phyloP scores from a whole-genome alignment of 2,329 filamentous ascomycete genomes.

The Penicillium palitans region DNA sequence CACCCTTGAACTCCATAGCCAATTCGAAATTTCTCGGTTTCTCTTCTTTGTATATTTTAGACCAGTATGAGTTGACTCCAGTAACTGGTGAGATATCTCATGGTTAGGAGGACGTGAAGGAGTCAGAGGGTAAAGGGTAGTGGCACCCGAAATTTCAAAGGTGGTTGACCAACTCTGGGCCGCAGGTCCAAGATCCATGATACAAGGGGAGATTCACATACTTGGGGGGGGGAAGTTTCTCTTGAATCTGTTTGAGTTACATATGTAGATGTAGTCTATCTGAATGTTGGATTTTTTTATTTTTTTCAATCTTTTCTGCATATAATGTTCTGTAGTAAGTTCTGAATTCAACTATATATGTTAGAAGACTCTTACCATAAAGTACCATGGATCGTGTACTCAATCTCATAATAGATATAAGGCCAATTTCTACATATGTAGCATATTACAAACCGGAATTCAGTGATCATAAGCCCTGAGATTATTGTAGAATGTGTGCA shows the following conservation, averaged over 20 bases:
- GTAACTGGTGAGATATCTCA: not conserved
- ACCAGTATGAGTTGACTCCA: not conserved
- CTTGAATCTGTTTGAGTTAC: not conserved
- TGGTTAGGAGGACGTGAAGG: not conserved
- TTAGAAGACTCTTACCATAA: not conserved
- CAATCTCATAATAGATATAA: not conserved
- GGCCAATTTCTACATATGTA: too few relatives aligned
- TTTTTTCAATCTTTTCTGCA: not conserved
- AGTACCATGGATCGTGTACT: not conserved
- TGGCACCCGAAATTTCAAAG: conserved; percentile 4
- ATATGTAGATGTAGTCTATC: not conserved
- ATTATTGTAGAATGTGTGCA: not conserved
- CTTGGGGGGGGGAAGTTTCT: too few relatives aligned
- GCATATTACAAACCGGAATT: not conserved
- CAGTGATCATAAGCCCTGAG: not conserved
- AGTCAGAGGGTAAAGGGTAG: not conserved
- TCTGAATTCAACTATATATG: not conserved
- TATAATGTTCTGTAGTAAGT: not conserved
- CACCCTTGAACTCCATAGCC: conserved; percentile 1
- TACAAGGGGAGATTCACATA: not conserved
- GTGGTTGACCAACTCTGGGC: not conserved
- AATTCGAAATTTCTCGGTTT: not conserved
- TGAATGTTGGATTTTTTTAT: not conserved
- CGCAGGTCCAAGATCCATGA: not conserved
- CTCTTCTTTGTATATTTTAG: not conserved